These are phyloP conservation scores for Monosporascus sp. DNA, from an alignment of 2,329 filamentous ascomycete genomes.

Conservation along the genomic window DNA sequence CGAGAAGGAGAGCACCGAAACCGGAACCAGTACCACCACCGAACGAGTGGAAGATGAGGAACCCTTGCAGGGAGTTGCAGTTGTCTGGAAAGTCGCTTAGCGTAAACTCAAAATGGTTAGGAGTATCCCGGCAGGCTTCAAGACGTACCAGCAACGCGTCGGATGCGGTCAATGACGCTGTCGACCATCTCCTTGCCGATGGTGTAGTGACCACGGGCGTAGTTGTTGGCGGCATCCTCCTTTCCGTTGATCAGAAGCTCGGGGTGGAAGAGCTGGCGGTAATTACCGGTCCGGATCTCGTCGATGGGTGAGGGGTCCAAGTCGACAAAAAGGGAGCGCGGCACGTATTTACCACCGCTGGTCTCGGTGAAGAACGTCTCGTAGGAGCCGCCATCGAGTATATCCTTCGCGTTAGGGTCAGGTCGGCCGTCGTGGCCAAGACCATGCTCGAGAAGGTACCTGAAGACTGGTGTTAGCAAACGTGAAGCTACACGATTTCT, in stretches of 20 bases:
- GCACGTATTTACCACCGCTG: constrained; percentile 65
- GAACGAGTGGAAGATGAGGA: constrained; percentile 71
- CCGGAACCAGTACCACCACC: constrained; percentile 68
- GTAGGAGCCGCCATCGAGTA: constrained; percentile 58
- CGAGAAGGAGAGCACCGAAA: constrained; percentile 65
- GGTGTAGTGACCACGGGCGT: constrained; percentile 70
- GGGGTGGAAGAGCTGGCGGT: constrained; percentile 67
- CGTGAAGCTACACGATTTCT: constrained; percentile 8
- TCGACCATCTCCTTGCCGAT: constrained; percentile 74
- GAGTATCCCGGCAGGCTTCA: not conserved
- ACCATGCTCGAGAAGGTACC: constrained; percentile 69
- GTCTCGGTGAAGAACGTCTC: constrained; percentile 73
- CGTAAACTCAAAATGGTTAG: not conserved
- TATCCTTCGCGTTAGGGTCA: constrained; percentile 54
- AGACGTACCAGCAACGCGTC: constrained; percentile 59
- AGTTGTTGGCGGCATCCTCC: constrained; percentile 75
- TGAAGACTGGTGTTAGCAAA: constrained; percentile 25
- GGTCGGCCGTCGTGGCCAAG: constrained; percentile 59
- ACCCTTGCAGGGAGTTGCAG: constrained; percentile 67
- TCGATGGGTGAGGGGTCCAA: constrained; percentile 69
- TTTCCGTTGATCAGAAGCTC: constrained; percentile 69
- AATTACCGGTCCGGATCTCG: constrained; percentile 64
- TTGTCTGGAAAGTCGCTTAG: constrained; percentile 48
- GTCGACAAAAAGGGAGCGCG: constrained; percentile 67
- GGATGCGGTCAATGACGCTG: constrained; percentile 62